These are phyloP conservation scores for Plasmodium sp. DNA, from an alignment of 169 alveolate species.

Conservation along the genomic window DNA sequence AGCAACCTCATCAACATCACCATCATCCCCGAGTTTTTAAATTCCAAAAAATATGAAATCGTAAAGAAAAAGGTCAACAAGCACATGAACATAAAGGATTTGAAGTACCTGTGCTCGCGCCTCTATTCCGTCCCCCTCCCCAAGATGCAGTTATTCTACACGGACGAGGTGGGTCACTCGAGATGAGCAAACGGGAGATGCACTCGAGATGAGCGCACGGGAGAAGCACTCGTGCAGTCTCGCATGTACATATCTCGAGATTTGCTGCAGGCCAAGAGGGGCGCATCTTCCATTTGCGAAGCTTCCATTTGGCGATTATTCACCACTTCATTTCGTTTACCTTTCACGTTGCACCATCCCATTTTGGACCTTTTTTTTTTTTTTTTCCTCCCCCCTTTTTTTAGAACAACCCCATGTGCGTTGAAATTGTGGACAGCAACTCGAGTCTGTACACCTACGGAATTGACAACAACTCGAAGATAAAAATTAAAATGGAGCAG, in stretches of 20 bases:
- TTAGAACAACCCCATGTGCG: conserved; percentile 57
- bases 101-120: conserved; percentile 65
- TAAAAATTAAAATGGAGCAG: conserved; percentile 53
- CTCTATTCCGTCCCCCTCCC: conserved; percentile 61
- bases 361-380: neutral
- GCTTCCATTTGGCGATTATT: neutral
- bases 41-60: conserved; percentile 43
- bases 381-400: neutral
- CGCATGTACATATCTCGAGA: neutral
- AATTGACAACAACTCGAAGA: conserved; percentile 69
- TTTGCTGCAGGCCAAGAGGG: neutral
- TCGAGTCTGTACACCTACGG: conserved; percentile 72
- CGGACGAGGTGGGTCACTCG: conserved; percentile 64
- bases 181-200: neutral
- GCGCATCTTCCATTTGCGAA: neutral
- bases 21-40: conserved; percentile 69
- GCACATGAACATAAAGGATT: conserved; percentile 52
- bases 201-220: neutral
- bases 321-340: neutral
- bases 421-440: conserved; percentile 69
- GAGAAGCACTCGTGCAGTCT: neutral
- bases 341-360: neutral
- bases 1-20: conserved; percentile 47
- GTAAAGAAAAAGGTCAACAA: conserved; percentile 64
- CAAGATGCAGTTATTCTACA: conserved; percentile 31